phyloP scores from a whole-genome alignment of 2,329 filamentous ascomycete species.

The Hymenoscyphus scutula region DNA sequence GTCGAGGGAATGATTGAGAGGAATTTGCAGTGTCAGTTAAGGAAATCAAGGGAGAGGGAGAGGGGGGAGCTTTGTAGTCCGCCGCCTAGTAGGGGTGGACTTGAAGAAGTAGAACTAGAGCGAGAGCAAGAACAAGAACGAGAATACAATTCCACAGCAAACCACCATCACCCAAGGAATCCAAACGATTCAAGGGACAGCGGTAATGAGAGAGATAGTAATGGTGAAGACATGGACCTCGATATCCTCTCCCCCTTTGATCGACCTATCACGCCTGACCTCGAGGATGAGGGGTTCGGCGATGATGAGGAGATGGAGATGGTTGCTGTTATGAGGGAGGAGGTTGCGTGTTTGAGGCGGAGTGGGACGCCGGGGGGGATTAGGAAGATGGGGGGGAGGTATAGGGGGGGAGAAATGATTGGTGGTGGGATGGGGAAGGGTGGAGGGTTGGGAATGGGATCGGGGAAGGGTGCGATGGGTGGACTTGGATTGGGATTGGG shows the following conservation, averaged over 20 bases:
- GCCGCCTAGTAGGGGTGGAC: conserved; percentile 6
- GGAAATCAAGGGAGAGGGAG: too few species aligned
- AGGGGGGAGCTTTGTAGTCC: too few species aligned
- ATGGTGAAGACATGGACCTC: not conserved
- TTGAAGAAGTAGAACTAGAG: conserved; percentile 4
- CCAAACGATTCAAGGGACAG: too few species aligned
- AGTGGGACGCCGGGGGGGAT: conserved; percentile 14
- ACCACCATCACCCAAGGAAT: too few species aligned
- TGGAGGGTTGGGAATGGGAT: too few species aligned
- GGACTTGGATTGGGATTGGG: too few species aligned
- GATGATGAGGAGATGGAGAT: conserved; percentile 21
- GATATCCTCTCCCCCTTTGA: not conserved
- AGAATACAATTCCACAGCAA: too few species aligned
- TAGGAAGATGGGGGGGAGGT: conserved; percentile 21
- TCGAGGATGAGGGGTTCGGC: conserved; percentile 28
- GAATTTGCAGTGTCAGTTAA: conserved; percentile 27
- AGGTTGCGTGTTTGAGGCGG: conserved; percentile 23
- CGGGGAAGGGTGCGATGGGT: too few species aligned
- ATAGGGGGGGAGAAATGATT: conserved; percentile 1
- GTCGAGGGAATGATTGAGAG: conserved; percentile 29
- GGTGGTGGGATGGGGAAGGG: not conserved
- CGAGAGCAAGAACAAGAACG: not conserved
- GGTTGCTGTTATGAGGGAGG: conserved; percentile 14
- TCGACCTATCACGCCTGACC: conserved; percentile 8
- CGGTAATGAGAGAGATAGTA: too few species aligned